Evolutionary conservation across 768 basidiomycete genomes (phyloP).

Genomic region (Mrakia gelida): DNA sequence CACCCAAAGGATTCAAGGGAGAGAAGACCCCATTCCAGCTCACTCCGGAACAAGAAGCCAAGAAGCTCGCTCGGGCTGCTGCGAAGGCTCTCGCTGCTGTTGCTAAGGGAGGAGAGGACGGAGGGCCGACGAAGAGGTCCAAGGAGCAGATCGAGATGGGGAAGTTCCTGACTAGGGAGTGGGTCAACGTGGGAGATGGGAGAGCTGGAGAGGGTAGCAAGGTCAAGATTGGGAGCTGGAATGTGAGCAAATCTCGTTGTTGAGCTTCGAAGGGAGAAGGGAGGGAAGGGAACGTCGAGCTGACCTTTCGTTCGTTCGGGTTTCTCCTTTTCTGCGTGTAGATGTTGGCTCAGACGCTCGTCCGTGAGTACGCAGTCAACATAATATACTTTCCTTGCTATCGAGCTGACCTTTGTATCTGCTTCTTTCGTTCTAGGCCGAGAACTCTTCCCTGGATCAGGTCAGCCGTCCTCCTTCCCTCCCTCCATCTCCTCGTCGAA

Average conservation of each 20-base stretch:
- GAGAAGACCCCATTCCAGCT: constrained; percentile 10
- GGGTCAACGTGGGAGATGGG: neutral
- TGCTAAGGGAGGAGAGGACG: neutral
- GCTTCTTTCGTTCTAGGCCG: constrained; percentile 52
- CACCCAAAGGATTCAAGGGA: neutral
- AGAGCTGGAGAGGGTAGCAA: neutral
- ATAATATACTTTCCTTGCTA: neutral
- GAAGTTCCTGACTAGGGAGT: constrained; percentile 13
- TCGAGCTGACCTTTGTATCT: neutral
- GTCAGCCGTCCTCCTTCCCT: neutral
- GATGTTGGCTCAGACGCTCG: constrained; percentile 33
- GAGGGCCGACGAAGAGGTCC: neutral
- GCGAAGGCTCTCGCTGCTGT: constrained; percentile 16
- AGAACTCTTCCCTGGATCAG: constrained; percentile 63
- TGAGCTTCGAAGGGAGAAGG: neutral
- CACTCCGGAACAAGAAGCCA: constrained; percentile 21
- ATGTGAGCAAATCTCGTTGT: neutral
- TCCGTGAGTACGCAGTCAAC: constrained; percentile 11
- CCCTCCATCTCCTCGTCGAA: neutral
- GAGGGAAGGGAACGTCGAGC: neutral
- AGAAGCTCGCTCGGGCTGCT: constrained; percentile 9
- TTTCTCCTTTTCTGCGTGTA: neutral
- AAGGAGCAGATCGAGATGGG: constrained; percentile 27
- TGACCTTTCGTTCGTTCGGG: neutral
- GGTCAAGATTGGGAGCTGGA: constrained; percentile 30